Evolutionary conservation across 148 eudicot species (phyloP).

Genomic region (Rhododendron griersonianum): DNA sequence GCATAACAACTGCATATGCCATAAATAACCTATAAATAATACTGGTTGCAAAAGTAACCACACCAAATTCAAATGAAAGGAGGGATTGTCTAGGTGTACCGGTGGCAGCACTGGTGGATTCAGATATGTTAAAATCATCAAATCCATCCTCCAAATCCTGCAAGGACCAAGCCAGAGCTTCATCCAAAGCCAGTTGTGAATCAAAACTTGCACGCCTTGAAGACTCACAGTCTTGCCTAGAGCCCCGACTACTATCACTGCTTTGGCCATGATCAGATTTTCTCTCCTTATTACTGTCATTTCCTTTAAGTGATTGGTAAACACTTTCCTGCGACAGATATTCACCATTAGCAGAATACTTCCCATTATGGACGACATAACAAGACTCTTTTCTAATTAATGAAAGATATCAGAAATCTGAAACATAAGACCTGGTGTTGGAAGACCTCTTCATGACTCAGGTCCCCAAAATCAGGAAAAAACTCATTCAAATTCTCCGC

Average conservation of each 20-base stretch:
- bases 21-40: not conserved
- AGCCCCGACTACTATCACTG: constrained; percentile 28
- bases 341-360: not conserved
- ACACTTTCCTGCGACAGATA: constrained; percentile 49
- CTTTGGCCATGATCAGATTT: constrained; percentile 30
- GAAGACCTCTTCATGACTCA: constrained; percentile 64
- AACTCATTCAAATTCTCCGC: constrained; percentile 43
- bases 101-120: constrained; percentile 26
- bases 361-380: not conserved
- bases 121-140: constrained; percentile 34
- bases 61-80: not conserved
- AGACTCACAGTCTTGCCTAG: constrained; percentile 42
- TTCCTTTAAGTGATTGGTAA: constrained; percentile 42
- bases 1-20: not conserved
- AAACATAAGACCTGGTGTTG: constrained; percentile 55
- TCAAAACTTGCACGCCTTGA: constrained; percentile 35
- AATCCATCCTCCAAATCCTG: constrained; percentile 48
- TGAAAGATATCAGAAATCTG: not conserved
- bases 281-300: constrained; percentile 21
- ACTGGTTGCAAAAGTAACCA: not conserved
- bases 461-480: constrained; percentile 51
- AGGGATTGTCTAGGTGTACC: constrained; percentile 25
- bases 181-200: constrained; percentile 61
- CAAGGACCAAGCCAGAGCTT: constrained; percentile 74
- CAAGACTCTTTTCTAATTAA: not conserved